phyloP scores from a whole-genome alignment of 495 filamentous ascomycete genomes.

The Aspergillus incahuasiensis region DNA sequence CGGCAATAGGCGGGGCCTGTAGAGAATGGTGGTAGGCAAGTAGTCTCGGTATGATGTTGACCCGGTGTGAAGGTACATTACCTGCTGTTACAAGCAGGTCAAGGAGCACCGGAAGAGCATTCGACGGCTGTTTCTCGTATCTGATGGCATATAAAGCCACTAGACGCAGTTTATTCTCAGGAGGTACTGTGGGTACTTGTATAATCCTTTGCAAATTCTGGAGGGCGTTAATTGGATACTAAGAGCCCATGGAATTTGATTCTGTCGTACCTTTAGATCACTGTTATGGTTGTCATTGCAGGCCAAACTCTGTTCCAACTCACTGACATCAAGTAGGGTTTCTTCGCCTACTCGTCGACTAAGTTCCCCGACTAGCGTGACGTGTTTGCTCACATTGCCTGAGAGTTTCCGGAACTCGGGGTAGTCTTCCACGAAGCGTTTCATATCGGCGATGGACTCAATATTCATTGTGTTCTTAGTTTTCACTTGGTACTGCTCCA shows the following conservation, averaged over 20 bases:
- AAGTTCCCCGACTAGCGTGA: slow-evolving; percentile 89
- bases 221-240: not conserved
- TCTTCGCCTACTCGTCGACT: slow-evolving; percentile 81
- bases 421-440: slow-evolving; percentile 97
- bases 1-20: slow-evolving; percentile 62
- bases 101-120: slow-evolving; percentile 71
- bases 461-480: slow-evolving; percentile 90
- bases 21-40: slow-evolving; percentile 79
- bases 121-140: slow-evolving; percentile 80
- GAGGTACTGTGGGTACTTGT: slow-evolving; percentile 64
- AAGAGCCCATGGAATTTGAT: not conserved
- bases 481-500: slow-evolving; percentile 94
- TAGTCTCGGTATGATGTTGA: slow-evolving; percentile 70
- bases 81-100: slow-evolving; percentile 79
- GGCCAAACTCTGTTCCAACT: slow-evolving; percentile 92
- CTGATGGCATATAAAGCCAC: slow-evolving; percentile 90
- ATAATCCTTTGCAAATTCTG: slow-evolving; percentile 84
- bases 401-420: slow-evolving; percentile 96
- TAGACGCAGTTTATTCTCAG: slow-evolving; percentile 76
- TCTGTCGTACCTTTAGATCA: slow-evolving; percentile 72
- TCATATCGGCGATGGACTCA: slow-evolving; percentile 97
- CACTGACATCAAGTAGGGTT: slow-evolving; percentile 84
- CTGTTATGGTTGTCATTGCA: slow-evolving; percentile 90
- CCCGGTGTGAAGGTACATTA: slow-evolving; percentile 64
- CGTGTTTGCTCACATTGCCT: slow-evolving; percentile 97